phyloP scores from a whole-genome alignment of 2,329 filamentous ascomycete species.

The Neofusicoccum sp. region DNA sequence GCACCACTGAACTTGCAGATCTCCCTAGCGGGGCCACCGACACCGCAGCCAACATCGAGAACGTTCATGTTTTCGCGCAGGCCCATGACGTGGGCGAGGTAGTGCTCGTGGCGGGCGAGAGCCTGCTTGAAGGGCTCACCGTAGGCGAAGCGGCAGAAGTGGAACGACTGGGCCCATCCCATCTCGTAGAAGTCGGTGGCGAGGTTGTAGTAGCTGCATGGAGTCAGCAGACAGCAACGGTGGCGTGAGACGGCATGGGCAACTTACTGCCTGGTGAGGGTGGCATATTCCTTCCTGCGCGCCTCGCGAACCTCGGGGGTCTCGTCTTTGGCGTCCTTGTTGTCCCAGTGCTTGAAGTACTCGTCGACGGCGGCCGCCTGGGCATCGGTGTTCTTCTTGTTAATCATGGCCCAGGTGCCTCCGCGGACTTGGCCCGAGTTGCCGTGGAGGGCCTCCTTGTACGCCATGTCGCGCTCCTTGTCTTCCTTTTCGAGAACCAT shows the following conservation, averaged over 20 bases:
- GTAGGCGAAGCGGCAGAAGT: slow-evolving; percentile 90
- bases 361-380: slow-evolving; percentile 82
- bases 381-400: slow-evolving; percentile 71
- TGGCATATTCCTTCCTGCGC: slow-evolving; percentile 84
- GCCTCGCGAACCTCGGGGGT: slow-evolving; percentile 79
- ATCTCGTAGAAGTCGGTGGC: slow-evolving; percentile 97
- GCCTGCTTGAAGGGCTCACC: slow-evolving; percentile 87
- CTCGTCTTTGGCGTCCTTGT: slow-evolving; percentile 75
- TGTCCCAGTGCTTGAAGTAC: slow-evolving; percentile 97
- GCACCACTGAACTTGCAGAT: slow-evolving; percentile 93
- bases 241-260: not conserved
- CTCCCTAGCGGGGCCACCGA: slow-evolving; percentile 90
- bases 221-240: slow-evolving; percentile 30
- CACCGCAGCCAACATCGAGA: slow-evolving; percentile 93
- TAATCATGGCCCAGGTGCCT: slow-evolving; percentile 77
- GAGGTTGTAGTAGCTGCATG: slow-evolving; percentile 83
- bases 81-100: slow-evolving; percentile 85
- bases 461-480: slow-evolving; percentile 80
- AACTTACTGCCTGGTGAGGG: slow-evolving; percentile 83
- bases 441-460: slow-evolving; percentile 86
- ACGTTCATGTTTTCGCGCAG: slow-evolving; percentile 86
- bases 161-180: slow-evolving; percentile 93
- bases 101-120: slow-evolving; percentile 96
- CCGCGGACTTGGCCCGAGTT: slow-evolving; percentile 66
- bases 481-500: slow-evolving; percentile 74